These are phyloP conservation scores for Copromyces sp. DNA, from an alignment of 495 filamentous ascomycete species.

Conservation along the genomic window DNA sequence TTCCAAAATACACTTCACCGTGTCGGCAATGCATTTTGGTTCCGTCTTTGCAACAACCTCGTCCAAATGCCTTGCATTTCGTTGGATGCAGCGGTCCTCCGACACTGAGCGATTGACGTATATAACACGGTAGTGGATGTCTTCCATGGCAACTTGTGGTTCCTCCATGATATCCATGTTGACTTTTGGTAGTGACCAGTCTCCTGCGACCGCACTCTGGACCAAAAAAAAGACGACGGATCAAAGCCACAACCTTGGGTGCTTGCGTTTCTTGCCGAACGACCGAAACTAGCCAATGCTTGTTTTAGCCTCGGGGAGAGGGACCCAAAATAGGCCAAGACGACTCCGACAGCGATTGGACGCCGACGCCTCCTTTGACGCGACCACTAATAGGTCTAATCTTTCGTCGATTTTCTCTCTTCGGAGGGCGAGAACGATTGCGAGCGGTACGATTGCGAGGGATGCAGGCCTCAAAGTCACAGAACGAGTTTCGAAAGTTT, in stretches of 20 bases:
- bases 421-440: neutral
- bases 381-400: neutral
- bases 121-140: conserved; percentile 64
- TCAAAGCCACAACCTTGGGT: neutral
- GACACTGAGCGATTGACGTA: conserved; percentile 70
- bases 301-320: neutral
- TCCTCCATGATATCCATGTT: conserved; percentile 6
- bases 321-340: neutral
- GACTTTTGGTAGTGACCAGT: conserved; percentile 35
- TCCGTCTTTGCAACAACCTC: conserved; percentile 12
- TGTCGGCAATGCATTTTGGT: conserved; percentile 32
- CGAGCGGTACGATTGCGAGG: neutral
- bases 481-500: neutral
- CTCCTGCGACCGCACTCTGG: conserved; percentile 25
- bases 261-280: neutral
- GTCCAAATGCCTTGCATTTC: neutral
- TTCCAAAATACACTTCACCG: conserved; percentile 35
- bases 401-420: neutral
- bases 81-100: conserved; percentile 39
- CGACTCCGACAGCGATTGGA: neutral
- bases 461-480: neutral
- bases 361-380: neutral
- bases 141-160: conserved; percentile 43
- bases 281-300: neutral
- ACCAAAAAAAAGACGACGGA: neutral